Evolutionary conservation across 2,329 filamentous ascomycete genomes (phyloP).

Genomic region (Tricladium varicosporioides): DNA sequence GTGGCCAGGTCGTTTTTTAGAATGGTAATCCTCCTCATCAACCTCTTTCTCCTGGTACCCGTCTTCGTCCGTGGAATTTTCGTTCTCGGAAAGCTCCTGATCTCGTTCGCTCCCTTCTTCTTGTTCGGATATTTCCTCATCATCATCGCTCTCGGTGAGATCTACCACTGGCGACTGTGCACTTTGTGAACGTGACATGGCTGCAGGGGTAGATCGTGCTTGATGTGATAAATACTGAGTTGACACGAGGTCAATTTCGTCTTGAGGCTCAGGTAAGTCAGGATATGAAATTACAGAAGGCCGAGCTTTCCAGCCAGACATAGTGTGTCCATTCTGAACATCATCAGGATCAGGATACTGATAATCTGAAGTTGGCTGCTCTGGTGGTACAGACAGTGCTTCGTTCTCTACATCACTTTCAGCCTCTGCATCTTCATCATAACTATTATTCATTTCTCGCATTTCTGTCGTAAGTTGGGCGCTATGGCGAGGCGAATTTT

Average conservation of each 20-base stretch:
- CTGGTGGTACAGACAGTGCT: neutral
- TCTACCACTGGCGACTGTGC: conserved; percentile 25
- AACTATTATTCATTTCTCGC: too few species aligned
- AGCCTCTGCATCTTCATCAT: conserved; percentile 1
- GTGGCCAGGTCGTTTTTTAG: neutral
- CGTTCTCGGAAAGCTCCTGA: conserved; percentile 13
- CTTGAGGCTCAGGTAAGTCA: conserved; percentile 11
- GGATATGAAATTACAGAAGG: conserved; percentile 20
- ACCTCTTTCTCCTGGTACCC: conserved; percentile 16
- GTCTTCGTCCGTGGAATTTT: conserved; percentile 8
- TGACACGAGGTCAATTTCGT: neutral
- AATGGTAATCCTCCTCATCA: conserved; percentile 2
- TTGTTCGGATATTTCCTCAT: neutral
- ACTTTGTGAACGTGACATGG: conserved; percentile 27
- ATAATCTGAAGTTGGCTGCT: neutral
- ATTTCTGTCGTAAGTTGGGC: too few species aligned
- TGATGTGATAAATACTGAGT: neutral
- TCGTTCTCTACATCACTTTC: neutral
- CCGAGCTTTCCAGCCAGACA: conserved; percentile 4
- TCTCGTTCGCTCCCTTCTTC: conserved; percentile 2
- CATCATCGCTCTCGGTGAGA: conserved; percentile 25
- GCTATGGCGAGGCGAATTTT: too few species aligned
- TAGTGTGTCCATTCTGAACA: neutral
- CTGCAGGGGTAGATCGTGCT: conserved; percentile 5
- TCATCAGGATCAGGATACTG: conserved; percentile 20